Percentiles rank a stretch among this genome's conserved stretches.
These are phyloP conservation scores for Tolypocladium inflatum DNA, from an alignment of 2,329 filamentous ascomycete genomes.

Conservation along the genomic window DNA sequence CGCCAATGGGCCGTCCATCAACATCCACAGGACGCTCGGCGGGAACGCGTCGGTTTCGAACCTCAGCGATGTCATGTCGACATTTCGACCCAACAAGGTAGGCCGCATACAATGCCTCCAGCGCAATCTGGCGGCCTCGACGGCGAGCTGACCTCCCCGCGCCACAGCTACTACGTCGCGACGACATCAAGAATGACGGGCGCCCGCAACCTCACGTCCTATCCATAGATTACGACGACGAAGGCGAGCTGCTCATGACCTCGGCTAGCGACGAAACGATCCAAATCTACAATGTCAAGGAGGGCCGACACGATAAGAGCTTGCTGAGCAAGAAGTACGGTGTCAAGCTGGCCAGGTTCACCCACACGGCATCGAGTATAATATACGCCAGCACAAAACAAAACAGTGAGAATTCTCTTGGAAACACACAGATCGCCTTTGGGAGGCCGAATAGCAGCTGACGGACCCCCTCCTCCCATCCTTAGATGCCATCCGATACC, in stretches of 20 bases:
- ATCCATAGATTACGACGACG: constrained; percentile 93
- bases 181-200: constrained; percentile 40
- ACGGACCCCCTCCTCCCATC: background rate
- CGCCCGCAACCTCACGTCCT: constrained; percentile 57
- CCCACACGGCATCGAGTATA: constrained; percentile 82
- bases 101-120: constrained; percentile 6
- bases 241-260: constrained; percentile 83
- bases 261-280: constrained; percentile 91
- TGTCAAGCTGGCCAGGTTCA: constrained; percentile 87
- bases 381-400: constrained; percentile 94
- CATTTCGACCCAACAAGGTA: constrained; percentile 74
- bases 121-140: background rate
- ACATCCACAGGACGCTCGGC: constrained; percentile 39
- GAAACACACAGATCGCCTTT: background rate
- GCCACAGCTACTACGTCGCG: constrained; percentile 45
- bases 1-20: constrained; percentile 34
- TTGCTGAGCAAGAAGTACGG: constrained; percentile 95
- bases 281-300: constrained; percentile 88
- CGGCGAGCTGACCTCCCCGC: background rate
- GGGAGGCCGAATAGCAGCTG: background rate
- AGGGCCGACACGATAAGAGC: constrained; percentile 81
- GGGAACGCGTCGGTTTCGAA: constrained; percentile 45
- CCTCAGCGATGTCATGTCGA: constrained; percentile 67
- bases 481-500: constrained; percentile 73
- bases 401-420: constrained; percentile 50